Conservation (phyloP, 768 basidiomycete genomes). For the Leccinum olivaceopallidum region DNA sequence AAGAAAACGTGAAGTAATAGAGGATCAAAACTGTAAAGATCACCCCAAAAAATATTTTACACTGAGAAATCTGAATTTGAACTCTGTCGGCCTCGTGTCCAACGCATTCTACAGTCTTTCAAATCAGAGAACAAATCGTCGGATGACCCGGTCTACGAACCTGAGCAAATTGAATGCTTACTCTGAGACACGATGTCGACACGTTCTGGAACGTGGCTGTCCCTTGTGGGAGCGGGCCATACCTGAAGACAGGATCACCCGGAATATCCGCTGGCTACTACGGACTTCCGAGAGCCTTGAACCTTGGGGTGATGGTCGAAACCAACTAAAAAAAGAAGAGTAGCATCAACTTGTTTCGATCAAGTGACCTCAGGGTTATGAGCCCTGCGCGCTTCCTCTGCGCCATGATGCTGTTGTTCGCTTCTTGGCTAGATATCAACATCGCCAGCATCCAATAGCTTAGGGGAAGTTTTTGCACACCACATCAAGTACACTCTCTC, state of each 20-base stretch:
- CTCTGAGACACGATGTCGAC: background rate
- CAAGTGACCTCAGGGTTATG: constrained; percentile 51
- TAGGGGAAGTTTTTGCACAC: background rate
- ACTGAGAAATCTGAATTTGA: background rate
- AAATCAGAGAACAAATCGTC: background rate
- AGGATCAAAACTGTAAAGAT: constrained; percentile 12
- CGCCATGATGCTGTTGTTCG: constrained; percentile 41
- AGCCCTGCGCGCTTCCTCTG: constrained; percentile 51
- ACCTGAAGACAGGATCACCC: background rate
- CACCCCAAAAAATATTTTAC: constrained; percentile 12
- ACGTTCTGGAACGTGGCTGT: background rate
- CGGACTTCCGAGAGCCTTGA: background rate
- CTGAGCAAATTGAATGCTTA: background rate
- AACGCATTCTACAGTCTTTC: background rate
- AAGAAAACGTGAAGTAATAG: constrained; percentile 5
- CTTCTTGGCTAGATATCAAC: background rate
- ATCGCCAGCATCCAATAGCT: background rate
- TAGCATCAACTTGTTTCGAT: constrained; percentile 49
- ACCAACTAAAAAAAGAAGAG: background rate
- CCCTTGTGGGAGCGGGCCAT: background rate
- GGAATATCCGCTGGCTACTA: background rate
- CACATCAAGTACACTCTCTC: background rate
- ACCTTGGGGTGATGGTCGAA: no score
- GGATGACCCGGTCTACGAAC: background rate
- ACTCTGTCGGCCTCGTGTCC: background rate